These are phyloP conservation scores for Colletotrichum magnum DNA, from an alignment of 2,329 filamentous ascomycete genomes.

Conservation along the genomic window DNA sequence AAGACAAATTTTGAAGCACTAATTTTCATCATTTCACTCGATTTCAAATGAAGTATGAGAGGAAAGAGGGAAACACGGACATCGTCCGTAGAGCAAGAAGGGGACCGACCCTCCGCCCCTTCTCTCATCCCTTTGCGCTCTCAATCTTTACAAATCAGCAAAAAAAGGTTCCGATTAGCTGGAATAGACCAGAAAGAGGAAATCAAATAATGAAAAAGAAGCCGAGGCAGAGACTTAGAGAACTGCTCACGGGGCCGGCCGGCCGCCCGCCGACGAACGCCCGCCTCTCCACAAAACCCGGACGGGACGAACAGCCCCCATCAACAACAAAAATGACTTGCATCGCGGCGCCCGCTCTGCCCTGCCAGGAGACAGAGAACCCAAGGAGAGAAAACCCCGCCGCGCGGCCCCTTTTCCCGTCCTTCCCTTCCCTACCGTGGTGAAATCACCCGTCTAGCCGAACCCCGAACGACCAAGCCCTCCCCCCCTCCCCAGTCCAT, in stretches of 20 bases:
- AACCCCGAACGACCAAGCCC: no score
- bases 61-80: background rate
- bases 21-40: background rate
- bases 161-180: background rate
- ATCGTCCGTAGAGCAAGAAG: background rate
- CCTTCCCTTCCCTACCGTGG: no score
- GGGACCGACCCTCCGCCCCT: background rate
- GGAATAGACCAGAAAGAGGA: background rate
- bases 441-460: no score
- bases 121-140: background rate
- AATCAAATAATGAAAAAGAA: no score
- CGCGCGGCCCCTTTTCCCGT: no score
- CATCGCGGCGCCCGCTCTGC: constrained; percentile 37
- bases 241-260: no score
- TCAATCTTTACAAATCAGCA: constrained; percentile 6
- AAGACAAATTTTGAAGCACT: background rate
- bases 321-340: constrained; percentile 25
- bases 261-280: no score
- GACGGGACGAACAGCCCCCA: constrained; percentile 36
- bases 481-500: no score
- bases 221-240: no score
- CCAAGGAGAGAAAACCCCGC: no score
- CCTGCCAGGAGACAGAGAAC: constrained; percentile 11
- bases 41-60: background rate
- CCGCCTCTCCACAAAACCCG: background rate